Conservation (phyloP, 306 rosid genomes). For the Lathyrus sativus region DNA sequence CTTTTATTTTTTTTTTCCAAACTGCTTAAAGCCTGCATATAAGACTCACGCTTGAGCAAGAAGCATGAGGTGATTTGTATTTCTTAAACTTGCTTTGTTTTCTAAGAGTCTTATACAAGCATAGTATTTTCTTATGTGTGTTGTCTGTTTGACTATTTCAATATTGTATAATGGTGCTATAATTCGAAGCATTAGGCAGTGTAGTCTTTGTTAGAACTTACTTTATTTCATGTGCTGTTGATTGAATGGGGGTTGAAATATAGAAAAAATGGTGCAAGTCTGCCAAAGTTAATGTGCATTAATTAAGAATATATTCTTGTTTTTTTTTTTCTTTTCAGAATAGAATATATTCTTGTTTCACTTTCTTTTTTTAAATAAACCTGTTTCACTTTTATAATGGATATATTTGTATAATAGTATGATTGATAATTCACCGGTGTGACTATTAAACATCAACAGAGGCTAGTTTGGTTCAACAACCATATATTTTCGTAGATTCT, state of each 20-base stretch:
- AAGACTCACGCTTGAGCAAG: not conserved
- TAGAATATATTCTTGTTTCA: not conserved
- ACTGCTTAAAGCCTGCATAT: not conserved
- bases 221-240: not conserved
- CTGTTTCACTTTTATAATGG: not conserved
- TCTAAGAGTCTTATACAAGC: not conserved
- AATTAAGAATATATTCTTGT: not conserved
- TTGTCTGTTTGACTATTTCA: not conserved
- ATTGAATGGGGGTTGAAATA: not conserved
- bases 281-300: too few species aligned
- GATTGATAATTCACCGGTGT: not conserved
- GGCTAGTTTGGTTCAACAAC: constrained; percentile 30
- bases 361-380: not conserved
- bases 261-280: not conserved
- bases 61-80: not conserved
- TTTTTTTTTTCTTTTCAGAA: not conserved
- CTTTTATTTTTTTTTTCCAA: not conserved
- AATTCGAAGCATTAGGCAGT: not conserved
- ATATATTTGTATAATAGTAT: not conserved
- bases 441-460: not conserved
- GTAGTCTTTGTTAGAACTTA: not conserved
- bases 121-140: not conserved
- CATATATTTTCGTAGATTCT: constrained; percentile 16
- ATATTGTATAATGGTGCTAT: not conserved
- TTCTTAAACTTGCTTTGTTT: too few species aligned